Conservation (phyloP, 306 rosid species). For the Nissolia schottii region DNA sequence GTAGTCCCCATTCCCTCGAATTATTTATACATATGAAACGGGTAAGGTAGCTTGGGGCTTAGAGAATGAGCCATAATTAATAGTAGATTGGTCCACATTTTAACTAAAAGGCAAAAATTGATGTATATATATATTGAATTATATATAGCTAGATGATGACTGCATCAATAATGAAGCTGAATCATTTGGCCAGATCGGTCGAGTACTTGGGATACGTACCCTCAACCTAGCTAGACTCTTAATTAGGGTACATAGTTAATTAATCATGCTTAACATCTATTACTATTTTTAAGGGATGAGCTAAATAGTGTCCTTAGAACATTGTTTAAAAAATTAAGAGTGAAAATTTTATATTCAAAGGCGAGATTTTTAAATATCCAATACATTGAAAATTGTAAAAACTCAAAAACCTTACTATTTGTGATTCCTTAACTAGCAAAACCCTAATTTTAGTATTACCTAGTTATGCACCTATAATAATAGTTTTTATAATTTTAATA, state of each 20-base stretch:
- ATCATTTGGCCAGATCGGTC: constrained; percentile 6
- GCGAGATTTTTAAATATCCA: too few species aligned
- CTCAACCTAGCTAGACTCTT: not conserved
- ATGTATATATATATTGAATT: not conserved
- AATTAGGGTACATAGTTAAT: not conserved
- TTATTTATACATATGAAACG: constrained; percentile 26
- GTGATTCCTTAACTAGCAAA: too few species aligned
- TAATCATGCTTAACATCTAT: not conserved
- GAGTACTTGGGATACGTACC: not conserved
- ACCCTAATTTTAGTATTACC: not conserved
- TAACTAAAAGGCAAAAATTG: not conserved
- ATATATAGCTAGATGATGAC: not conserved
- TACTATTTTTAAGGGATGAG: not conserved
- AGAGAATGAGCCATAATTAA: not conserved
- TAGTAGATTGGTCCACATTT: constrained; percentile 24
- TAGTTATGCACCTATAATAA: not conserved
- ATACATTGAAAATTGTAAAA: too few species aligned
- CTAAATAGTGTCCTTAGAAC: too few species aligned
- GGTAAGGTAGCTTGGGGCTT: not conserved
- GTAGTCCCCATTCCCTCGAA: constrained; percentile 30
- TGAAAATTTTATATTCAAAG: too few species aligned
- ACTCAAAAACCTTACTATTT: too few species aligned
- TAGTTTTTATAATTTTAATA: too few species aligned
- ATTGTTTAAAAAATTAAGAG: too few species aligned
- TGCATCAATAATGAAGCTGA: constrained; percentile 19